phyloP scores from a whole-genome alignment of 805 yeast species.

The Metschnikowia borealis region DNA sequence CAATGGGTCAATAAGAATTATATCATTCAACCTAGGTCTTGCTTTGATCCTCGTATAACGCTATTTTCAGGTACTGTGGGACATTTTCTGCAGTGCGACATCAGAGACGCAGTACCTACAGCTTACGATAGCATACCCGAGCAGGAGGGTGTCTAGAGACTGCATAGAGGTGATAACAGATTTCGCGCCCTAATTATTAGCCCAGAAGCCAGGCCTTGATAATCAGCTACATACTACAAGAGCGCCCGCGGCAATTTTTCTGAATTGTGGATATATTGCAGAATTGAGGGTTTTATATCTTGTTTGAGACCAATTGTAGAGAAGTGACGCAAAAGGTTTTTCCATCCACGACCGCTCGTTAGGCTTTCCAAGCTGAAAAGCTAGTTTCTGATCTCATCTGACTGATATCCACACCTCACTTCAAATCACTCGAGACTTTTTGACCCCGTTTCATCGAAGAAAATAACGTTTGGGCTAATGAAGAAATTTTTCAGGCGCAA shows the following conservation, averaged over 20 bases:
- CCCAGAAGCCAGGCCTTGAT: background rate
- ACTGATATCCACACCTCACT: background rate
- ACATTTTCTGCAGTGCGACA: background rate
- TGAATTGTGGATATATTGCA: background rate
- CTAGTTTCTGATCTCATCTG: background rate
- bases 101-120: background rate
- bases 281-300: background rate
- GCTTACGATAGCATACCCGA: background rate
- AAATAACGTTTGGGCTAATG: background rate
- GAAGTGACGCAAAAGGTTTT: background rate
- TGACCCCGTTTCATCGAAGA: background rate
- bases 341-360: background rate
- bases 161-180: background rate
- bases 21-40: too few species aligned
- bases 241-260: background rate
- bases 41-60: too few species aligned
- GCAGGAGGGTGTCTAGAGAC: background rate
- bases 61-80: background rate
- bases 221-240: background rate
- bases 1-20: too few species aligned
- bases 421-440: background rate
- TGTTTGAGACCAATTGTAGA: too few species aligned
- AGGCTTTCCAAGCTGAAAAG: background rate
- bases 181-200: background rate
- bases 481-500: conserved; percentile 10